These are phyloP conservation scores for Cornus florida DNA, from an alignment of 148 eudicot genomes.

Conservation along the genomic window DNA sequence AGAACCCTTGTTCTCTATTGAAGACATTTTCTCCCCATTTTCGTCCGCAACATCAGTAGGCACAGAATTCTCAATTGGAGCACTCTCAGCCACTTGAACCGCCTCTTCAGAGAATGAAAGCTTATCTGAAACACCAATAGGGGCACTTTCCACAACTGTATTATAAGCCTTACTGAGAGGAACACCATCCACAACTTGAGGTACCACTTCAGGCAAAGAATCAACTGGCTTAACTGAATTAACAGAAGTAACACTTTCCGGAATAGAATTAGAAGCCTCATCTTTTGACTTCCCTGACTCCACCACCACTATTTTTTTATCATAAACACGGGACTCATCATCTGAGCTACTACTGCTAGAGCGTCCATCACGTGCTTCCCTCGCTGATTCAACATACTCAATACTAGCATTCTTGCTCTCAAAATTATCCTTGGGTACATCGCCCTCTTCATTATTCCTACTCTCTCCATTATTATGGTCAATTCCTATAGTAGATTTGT, in stretches of 20 bases:
- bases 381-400: constrained; percentile 21
- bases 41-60: constrained; percentile 28
- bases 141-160: constrained; percentile 6
- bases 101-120: constrained; percentile 22
- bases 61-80: constrained; percentile 16
- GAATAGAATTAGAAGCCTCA: constrained; percentile 8
- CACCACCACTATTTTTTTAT: constrained; percentile 32
- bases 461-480: constrained; percentile 19
- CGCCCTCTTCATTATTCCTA: constrained; percentile 27
- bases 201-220: constrained; percentile 14
- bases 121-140: constrained; percentile 33
- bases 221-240: constrained; percentile 43
- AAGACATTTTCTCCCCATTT: constrained; percentile 22
- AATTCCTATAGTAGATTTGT: constrained; percentile 5
- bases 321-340: constrained; percentile 28
- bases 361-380: constrained; percentile 14
- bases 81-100: constrained; percentile 16
- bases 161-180: constrained; percentile 7
- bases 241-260: constrained; percentile 17
- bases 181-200: constrained; percentile 27
- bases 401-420: constrained; percentile 19
- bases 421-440: constrained; percentile 23
- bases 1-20: constrained; percentile 22
- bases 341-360: constrained; percentile 38
- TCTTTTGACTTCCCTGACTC: constrained; percentile 21